These are phyloP conservation scores for Kitagawia praeruptora DNA, from an alignment of 129 eudicot species.

Conservation along the genomic window DNA sequence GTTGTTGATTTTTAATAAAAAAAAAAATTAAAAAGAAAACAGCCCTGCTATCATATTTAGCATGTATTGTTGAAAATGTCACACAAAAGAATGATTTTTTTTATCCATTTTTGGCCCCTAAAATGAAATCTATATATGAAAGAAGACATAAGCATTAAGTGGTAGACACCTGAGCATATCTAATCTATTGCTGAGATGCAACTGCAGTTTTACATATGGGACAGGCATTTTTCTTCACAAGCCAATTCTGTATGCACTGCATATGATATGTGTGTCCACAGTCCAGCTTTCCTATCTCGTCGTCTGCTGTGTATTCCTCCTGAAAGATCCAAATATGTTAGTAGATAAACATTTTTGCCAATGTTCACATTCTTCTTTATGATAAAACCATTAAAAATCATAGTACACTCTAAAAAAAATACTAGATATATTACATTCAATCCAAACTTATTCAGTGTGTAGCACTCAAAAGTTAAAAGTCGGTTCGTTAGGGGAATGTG, in stretches of 20 bases:
- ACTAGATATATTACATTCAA: background rate
- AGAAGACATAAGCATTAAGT: background rate
- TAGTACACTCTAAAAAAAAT: no score
- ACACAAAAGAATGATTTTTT: slow-evolving; percentile 22
- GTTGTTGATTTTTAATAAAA: background rate
- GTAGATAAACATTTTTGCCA: background rate
- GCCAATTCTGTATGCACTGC: slow-evolving; percentile 89
- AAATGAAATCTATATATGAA: slow-evolving; percentile 28
- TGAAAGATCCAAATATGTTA: slow-evolving; percentile 15
- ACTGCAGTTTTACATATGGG: slow-evolving; percentile 81
- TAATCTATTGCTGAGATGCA: slow-evolving; percentile 23
- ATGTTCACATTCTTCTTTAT: background rate
- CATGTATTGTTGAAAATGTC: slow-evolving; percentile 17
- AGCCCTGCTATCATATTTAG: background rate
- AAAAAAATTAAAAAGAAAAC: background rate
- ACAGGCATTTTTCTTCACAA: slow-evolving; percentile 63
- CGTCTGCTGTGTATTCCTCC: slow-evolving; percentile 79
- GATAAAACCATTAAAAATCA: background rate
- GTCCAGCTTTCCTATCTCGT: slow-evolving; percentile 70
- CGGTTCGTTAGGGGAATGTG: background rate
- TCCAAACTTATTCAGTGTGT: background rate
- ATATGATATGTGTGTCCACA: slow-evolving; percentile 79
- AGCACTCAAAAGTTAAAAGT: background rate
- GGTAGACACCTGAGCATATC: background rate
- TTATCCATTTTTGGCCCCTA: background rate